Percentiles rank a stretch among this genome's conserved stretches.
These are phyloP conservation scores for Bryoglossum gracile DNA, from an alignment of 495 filamentous ascomycete species.

Conservation along the genomic window DNA sequence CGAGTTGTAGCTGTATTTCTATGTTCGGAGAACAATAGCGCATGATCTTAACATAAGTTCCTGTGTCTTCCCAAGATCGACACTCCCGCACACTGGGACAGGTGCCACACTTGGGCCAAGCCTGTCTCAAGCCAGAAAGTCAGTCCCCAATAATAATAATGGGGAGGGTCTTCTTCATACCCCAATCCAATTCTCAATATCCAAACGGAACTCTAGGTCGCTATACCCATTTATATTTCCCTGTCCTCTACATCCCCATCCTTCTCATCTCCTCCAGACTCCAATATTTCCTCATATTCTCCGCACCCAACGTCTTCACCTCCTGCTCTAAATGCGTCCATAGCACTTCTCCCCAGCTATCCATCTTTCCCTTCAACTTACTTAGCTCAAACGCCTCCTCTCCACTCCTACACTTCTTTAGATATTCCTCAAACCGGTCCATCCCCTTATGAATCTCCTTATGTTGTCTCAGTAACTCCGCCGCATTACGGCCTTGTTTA, in stretches of 20 bases:
- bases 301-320: slow-evolving; percentile 60
- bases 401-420: slow-evolving; percentile 53
- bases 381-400: slow-evolving; percentile 61
- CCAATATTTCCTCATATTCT: slow-evolving; percentile 88
- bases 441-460: slow-evolving; percentile 73
- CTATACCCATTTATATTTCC: not conserved
- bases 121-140: too few relatives aligned
- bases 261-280: slow-evolving; percentile 63
- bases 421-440: slow-evolving; percentile 63
- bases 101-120: too few relatives aligned
- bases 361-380: slow-evolving; percentile 63
- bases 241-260: slow-evolving; percentile 53
- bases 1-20: too few relatives aligned
- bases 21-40: too few relatives aligned
- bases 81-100: too few relatives aligned
- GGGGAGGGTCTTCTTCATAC: too few relatives aligned
- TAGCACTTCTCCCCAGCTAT: slow-evolving; percentile 54
- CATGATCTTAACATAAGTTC: too few relatives aligned
- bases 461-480: slow-evolving; percentile 72
- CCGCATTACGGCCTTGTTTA: slow-evolving; percentile 36
- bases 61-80: too few relatives aligned
- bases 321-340: slow-evolving; percentile 71
- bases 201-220: not conserved
- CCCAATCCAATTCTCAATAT: too few relatives aligned
- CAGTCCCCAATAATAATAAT: too few relatives aligned